Evolutionary conservation across 1,139 yeast genomes (phyloP), one percentile per base, ranked within the genome.

Genomic region (Yamadazyma triangularis): DNA sequence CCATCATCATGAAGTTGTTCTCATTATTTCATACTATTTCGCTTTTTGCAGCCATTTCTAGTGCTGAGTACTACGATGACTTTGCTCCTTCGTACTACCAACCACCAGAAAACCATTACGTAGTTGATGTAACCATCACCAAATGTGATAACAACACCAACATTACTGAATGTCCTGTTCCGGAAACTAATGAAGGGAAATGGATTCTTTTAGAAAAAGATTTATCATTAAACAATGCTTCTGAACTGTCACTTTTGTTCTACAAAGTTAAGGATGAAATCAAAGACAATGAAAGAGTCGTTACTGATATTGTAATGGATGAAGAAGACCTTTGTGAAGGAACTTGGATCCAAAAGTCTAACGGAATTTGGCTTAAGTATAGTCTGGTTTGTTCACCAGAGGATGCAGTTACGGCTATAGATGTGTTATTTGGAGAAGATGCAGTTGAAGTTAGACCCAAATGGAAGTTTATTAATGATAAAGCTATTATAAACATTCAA

Each of bases 381-480:
- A 58, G 48, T 36, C 71, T 43, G 56, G 65, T 9, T 18, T 6
- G 8, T 18, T 51, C 74, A 0, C 48, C 68, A 18, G 20, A 18
- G 9, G 8, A 18, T 7, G 20, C 20, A 18, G 20, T 18, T 18
- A 38, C 72, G 41, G 57, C 66, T 44, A 37, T 86, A 11, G 86
- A 82, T 41, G 61, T 86, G 2, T 58, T 87, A 23, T 87, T 77
- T 59, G 94, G 95, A 1, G 56, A 55, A 2, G 87, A 79, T 43
- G 81, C 86, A 0, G 76, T 70, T 4, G 95, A 87, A 32, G 95
- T 95, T 2, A 63, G 95, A 35, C 74, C 77, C 0, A 73, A 74
- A 29, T 88, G 96, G 96, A 45, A 54, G 1, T 47, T 81, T 16
- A 25, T 66, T 8, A 32, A 43, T 32, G 38, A 44, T 40, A 26